Evolutionary conservation across 108 stramenopile species (phyloP).

Genomic region (Epipyxis sp.): DNA sequence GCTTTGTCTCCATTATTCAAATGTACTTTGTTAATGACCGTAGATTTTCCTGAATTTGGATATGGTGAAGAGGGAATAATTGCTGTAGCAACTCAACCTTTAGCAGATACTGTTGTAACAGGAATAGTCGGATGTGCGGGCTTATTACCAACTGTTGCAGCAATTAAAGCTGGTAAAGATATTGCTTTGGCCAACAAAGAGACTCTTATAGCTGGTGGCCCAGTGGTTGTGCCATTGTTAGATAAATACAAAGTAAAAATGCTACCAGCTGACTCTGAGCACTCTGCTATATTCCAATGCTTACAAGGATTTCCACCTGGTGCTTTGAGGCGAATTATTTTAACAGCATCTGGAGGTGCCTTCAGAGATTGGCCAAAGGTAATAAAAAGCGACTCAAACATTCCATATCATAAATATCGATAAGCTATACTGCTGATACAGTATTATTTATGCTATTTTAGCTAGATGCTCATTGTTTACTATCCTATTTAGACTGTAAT

Average conservation of each 20-base stretch:
- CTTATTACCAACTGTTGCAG: slow-evolving; percentile 79
- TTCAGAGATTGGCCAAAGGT: slow-evolving; percentile 85
- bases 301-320: slow-evolving; percentile 59
- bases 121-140: slow-evolving; percentile 95
- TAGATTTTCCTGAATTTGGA: slow-evolving; percentile 68
- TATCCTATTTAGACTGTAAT: too few relatives aligned
- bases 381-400: slow-evolving; percentile 72
- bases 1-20: slow-evolving; percentile 32
- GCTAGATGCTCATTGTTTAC: too few relatives aligned
- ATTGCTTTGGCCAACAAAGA: slow-evolving; percentile 96
- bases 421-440: too few relatives aligned
- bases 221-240: slow-evolving; percentile 87
- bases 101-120: slow-evolving; percentile 82
- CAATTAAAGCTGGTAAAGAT: slow-evolving; percentile 86
- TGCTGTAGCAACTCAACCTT: slow-evolving; percentile 67
- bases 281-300: slow-evolving; percentile 93
- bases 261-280: slow-evolving; percentile 91
- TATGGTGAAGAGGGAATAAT: slow-evolving; percentile 75
- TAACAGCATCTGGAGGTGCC: slow-evolving; percentile 91
- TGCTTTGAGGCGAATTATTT: slow-evolving; percentile 77
- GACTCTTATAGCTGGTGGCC: slow-evolving; percentile 91
- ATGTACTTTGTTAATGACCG: slow-evolving; percentile 28
- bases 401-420: background rate
- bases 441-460: too few relatives aligned
- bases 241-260: slow-evolving; percentile 85